A percentile compares a stretch with the other conserved stretches of the same genome.
phyloP scores from a whole-genome alignment of 345 rosid genomes.

The Syzygium aqueum region DNA sequence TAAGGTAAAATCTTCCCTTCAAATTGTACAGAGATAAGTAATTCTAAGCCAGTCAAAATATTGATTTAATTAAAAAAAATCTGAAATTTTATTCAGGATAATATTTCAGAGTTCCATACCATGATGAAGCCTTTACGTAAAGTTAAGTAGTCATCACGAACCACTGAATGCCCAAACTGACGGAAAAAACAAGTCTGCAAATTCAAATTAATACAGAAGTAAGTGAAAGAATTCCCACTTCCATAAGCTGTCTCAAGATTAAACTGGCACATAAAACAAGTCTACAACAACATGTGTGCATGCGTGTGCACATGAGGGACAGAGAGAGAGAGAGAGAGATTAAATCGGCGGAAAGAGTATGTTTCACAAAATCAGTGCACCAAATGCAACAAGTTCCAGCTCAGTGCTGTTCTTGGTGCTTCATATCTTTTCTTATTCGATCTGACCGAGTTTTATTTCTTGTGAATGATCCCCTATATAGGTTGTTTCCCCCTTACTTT shows the following conservation, averaged over 20 bases:
- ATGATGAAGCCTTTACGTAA: constrained; percentile 81
- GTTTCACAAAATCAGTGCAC: neutral
- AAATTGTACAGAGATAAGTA: neutral
- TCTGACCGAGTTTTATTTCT: neutral
- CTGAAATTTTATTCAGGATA: neutral
- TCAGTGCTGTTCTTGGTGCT: neutral
- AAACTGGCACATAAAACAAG: neutral
- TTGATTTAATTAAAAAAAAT: neutral
- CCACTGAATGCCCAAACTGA: constrained; percentile 86
- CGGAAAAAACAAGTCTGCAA: constrained; percentile 86
- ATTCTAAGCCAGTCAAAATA: neutral
- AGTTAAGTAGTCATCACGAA: constrained; percentile 75
- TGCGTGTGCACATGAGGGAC: fast-evolving
- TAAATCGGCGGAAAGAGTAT: neutral
- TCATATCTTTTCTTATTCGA: neutral
- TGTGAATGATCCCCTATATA: neutral
- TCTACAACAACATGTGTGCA: neutral
- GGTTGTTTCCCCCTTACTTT: neutral
- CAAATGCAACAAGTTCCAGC: neutral
- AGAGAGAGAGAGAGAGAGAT: neutral
- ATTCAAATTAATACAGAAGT: constrained; percentile 5
- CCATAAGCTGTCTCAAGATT: neutral
- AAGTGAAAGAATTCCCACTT: neutral
- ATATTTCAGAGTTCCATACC: constrained; percentile 26
- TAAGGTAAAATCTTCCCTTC: neutral